phyloP scores from a whole-genome alignment of 192 early-diverging fungal species.

The Spizellomyces punctatus region DNA sequence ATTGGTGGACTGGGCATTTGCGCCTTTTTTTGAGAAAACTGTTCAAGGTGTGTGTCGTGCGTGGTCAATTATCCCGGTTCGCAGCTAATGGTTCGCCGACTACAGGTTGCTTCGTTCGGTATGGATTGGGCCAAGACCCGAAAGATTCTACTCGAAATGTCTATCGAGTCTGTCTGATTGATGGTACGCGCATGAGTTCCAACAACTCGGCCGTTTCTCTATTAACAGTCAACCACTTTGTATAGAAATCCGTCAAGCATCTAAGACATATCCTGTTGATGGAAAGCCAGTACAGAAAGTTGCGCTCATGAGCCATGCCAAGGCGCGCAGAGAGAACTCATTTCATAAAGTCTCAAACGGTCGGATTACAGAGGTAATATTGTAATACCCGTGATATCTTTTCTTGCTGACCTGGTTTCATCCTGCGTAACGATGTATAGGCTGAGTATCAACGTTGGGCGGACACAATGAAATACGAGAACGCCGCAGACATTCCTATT shows the following conservation, averaged over 20 bases:
- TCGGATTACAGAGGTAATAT: constrained; percentile 16
- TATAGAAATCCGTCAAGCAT: constrained; percentile 8
- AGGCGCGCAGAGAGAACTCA: constrained; percentile 19
- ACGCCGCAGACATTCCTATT: not conserved
- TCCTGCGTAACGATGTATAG: not conserved
- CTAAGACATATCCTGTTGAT: constrained; percentile 14
- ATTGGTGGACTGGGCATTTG: constrained; percentile 22
- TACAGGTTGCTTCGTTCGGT: constrained; percentile 27
- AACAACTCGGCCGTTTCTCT: not conserved
- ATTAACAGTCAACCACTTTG: not conserved
- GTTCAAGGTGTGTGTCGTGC: constrained; percentile 16
- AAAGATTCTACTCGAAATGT: constrained; percentile 23
- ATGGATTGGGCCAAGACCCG: constrained; percentile 24
- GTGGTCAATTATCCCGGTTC: too few relatives aligned
- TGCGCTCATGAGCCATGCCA: constrained; percentile 23
- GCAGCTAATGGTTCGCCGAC: not conserved
- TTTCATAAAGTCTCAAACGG: constrained; percentile 30
- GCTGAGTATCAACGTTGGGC: constrained; percentile 25
- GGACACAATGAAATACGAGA: constrained; percentile 21
- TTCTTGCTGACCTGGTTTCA: not conserved
- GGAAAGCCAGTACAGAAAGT: constrained; percentile 24
- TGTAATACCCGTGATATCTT: not conserved
- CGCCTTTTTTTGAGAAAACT: constrained; percentile 23
- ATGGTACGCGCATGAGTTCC: constrained; percentile 5
- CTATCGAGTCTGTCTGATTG: constrained; percentile 23